These are phyloP conservation scores for Atalantia buxifolia DNA, from an alignment of 345 rosid genomes.

Conservation along the genomic window DNA sequence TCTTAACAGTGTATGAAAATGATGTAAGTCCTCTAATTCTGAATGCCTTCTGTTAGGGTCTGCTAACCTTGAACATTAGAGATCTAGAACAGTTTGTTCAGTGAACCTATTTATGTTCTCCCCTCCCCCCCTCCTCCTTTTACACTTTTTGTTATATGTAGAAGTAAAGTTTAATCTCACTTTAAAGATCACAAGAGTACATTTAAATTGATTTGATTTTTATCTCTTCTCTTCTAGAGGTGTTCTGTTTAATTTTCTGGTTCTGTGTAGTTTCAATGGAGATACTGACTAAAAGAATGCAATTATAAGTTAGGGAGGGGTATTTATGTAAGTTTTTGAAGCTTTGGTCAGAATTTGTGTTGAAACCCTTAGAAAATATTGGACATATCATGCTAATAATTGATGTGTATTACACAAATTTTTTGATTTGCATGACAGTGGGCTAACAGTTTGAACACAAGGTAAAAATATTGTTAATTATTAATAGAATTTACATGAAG, in stretches of 20 bases:
- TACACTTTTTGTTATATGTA: background rate
- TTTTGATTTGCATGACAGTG: too few relatives aligned
- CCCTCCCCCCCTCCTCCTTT: too few relatives aligned
- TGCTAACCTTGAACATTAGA: background rate
- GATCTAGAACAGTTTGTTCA: background rate
- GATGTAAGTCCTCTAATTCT: conserved; percentile 53
- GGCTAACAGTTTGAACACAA: too few relatives aligned
- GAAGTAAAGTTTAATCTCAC: background rate
- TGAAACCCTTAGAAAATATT: too few relatives aligned
- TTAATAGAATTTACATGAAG: too few relatives aligned
- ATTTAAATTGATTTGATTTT: background rate
- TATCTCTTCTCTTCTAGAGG: background rate
- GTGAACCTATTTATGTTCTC: background rate
- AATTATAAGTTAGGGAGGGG: background rate
- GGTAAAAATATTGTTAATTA: too few relatives aligned
- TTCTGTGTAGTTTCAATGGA: background rate
- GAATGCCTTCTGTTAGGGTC: background rate
- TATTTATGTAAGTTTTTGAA: too few relatives aligned
- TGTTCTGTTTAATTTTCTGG: background rate
- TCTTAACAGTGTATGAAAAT: conserved; percentile 53
- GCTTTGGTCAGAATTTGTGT: too few relatives aligned
- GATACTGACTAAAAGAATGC: background rate
- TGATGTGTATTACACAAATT: too few relatives aligned
- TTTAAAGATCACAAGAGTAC: background rate
- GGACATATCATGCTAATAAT: too few relatives aligned